These are phyloP conservation scores for Punica granatum DNA, from an alignment of 345 rosid genomes.

Conservation along the genomic window DNA sequence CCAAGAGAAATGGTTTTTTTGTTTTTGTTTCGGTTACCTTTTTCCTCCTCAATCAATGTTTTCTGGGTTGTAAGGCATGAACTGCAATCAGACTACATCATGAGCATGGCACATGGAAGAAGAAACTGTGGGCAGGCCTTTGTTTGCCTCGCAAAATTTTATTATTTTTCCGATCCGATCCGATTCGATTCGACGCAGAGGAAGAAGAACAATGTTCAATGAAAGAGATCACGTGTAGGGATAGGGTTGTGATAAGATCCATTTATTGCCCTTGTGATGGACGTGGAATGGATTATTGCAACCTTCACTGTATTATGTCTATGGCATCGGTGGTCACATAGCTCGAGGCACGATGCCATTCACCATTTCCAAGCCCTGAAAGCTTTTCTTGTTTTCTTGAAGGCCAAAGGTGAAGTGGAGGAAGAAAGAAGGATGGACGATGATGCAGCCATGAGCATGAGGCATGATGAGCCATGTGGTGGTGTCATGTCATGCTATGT, in stretches of 20 bases:
- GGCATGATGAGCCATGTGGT: not conserved
- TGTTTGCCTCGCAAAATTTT: not conserved
- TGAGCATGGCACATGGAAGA: not conserved
- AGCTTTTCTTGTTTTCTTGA: not conserved
- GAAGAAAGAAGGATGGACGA: not conserved
- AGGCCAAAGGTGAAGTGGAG: not conserved
- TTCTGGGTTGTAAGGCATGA: no score
- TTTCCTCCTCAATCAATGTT: no score
- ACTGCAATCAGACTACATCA: not conserved
- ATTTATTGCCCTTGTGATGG: slow-evolving; percentile 22
- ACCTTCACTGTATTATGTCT: not conserved
- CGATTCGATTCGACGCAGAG: not conserved
- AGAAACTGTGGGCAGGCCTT: not conserved
- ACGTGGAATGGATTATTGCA: not conserved
- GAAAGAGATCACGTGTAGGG: slow-evolving; percentile 1
- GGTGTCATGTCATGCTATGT: not conserved
- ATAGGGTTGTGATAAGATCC: slow-evolving; percentile 15
- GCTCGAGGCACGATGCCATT: not conserved
- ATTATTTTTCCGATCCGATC: not conserved
- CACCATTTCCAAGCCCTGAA: not conserved
- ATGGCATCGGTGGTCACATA: not conserved
- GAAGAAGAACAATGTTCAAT: not conserved
- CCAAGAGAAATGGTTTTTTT: no score
- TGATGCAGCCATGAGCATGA: not conserved
- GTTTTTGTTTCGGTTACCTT: no score